Evolutionary conservation across 768 basidiomycete species (phyloP), one percentile per base, ranked within the genome.

Genomic region (Suillus bovinus): DNA sequence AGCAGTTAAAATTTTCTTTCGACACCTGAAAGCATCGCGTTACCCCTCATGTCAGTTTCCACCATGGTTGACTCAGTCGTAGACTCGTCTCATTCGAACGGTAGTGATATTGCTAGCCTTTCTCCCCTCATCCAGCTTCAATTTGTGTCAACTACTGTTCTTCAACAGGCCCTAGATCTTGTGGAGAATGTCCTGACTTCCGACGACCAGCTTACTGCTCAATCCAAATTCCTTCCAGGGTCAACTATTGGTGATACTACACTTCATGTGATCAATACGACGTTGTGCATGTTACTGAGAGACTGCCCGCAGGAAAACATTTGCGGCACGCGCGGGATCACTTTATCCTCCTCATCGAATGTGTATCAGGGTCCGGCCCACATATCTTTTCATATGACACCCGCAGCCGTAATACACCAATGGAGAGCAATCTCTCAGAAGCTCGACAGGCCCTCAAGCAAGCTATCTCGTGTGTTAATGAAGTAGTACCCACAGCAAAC

Each of bases 321-420:
- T 71, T 94, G 47, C 86, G 93, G 42, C 93, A 94, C 79, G 91
- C 90, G 27, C 81, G 89, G 60, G 93, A 94, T 69, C 93, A 94
- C 69, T 94, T 91, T 70, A 78, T 81, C 58, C 81, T 93, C 31
- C 80, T 93, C 6, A 69, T 86, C 47, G 84, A 88, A 38, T 83
- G 81, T 50, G 74, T 87, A 57, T 70, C 78, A 24, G 77, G 80
- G 14, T 69, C 79, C 31, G 71, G 77, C 27, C 81, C 84, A 46
- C 79, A 82, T 68, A 76, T 84, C 47, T 71, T 94, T 58, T 90
- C 87, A 17, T 94, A 94, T 71, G 93, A 94, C 72, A 81, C 82
- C 20, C 82, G 93, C 68, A 79, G 78, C 64, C 85, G 93, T 47
- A 90, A 93, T 71, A 92, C 90, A 3, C 90, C 91, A 9, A 93